These are phyloP conservation scores for Metarhizium brunneum DNA, from an alignment of 2,329 filamentous ascomycete species.

Conservation along the genomic window DNA sequence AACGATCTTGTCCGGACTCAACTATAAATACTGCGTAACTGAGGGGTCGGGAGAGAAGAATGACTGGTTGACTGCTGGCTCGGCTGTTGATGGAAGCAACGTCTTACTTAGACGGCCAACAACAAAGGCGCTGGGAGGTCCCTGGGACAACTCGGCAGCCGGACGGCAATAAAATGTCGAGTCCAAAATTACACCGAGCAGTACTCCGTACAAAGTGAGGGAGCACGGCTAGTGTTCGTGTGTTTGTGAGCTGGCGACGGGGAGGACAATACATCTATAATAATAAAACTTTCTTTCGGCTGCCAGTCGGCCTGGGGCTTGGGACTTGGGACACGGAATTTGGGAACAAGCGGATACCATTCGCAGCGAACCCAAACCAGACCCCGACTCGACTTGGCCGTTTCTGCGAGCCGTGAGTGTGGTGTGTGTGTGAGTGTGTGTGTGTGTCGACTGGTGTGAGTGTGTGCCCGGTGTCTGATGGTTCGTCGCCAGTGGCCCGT, in stretches of 20 bases:
- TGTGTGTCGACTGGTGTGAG: background rate
- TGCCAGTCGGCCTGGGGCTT: constrained; percentile 17
- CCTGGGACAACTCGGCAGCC: no score
- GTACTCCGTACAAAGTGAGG: no score
- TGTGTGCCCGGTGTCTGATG: background rate
- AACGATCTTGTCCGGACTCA: no score
- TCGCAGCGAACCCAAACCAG: background rate
- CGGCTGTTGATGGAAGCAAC: background rate
- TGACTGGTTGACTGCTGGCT: background rate
- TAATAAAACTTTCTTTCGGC: background rate
- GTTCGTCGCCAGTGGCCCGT: background rate
- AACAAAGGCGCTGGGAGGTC: no score
- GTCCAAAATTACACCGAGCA: no score
- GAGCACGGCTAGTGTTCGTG: no score
- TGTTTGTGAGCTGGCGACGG: background rate
- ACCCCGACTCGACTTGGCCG: background rate
- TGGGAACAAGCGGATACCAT: constrained; percentile 5
- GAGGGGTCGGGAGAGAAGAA: no score
- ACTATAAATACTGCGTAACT: no score
- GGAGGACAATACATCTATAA: constrained; percentile 1
- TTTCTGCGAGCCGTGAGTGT: background rate
- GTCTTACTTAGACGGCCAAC: no score
- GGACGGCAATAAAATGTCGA: no score
- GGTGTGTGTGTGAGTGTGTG: background rate
- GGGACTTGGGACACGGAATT: background rate